These are phyloP conservation scores for Conticribra guillardii DNA, from an alignment of 108 stramenopile genomes.

Conservation along the genomic window DNA sequence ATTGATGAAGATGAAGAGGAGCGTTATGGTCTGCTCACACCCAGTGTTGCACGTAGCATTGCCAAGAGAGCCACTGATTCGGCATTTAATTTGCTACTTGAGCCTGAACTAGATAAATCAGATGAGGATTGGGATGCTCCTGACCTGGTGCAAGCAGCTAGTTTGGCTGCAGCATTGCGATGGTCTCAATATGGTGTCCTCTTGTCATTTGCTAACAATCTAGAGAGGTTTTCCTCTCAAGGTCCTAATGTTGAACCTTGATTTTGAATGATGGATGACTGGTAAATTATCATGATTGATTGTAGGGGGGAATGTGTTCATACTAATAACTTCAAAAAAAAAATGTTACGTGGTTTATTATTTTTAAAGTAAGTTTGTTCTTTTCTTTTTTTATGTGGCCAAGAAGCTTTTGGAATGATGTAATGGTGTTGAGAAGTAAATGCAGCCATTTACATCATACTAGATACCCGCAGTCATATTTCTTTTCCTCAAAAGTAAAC, in stretches of 20 bases:
- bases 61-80: constrained; percentile 61
- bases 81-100: constrained; percentile 53
- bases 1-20: constrained; percentile 16
- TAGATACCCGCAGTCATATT: too few relatives aligned
- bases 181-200: constrained; percentile 63
- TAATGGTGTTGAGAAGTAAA: too few relatives aligned
- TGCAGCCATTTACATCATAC: too few relatives aligned
- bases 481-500: too few relatives aligned
- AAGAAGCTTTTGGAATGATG: too few relatives aligned
- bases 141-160: constrained; percentile 46
- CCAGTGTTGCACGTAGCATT: constrained; percentile 52
- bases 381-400: too few relatives aligned
- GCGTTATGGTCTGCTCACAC: constrained; percentile 40
- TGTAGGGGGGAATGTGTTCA: too few relatives aligned
- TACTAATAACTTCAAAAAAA: too few relatives aligned
- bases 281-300: too few relatives aligned
- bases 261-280: too few relatives aligned
- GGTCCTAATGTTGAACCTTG: not conserved
- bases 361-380: too few relatives aligned
- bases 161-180: constrained; percentile 52
- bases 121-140: constrained; percentile 30
- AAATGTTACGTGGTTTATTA: too few relatives aligned
- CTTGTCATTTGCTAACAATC: constrained; percentile 54
- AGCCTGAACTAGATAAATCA: constrained; percentile 18
- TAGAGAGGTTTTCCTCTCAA: constrained; percentile 15